These are phyloP conservation scores for Paecilomyces formosus DNA, from an alignment of 2,329 filamentous ascomycete genomes.

Conservation along the genomic window DNA sequence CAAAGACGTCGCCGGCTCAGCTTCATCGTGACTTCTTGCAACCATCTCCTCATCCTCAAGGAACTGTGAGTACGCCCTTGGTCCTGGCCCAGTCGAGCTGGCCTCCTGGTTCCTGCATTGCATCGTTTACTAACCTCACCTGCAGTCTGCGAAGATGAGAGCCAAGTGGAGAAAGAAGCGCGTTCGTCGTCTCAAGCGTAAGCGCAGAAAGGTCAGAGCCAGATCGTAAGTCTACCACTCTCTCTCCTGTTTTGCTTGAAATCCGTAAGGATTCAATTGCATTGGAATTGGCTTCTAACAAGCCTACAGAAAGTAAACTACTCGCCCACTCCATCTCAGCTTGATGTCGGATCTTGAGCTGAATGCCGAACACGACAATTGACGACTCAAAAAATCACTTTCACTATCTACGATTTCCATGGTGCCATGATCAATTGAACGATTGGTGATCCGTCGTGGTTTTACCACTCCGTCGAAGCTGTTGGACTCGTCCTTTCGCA, in stretches of 20 bases:
- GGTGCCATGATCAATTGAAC: neutral
- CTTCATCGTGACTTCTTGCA: slow-evolving; percentile 29
- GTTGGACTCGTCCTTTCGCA: neutral
- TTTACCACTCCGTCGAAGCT: neutral
- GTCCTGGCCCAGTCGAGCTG: neutral
- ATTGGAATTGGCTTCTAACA: neutral
- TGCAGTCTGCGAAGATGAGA: slow-evolving; percentile 56
- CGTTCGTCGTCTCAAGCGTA: slow-evolving; percentile 97
- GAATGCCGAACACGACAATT: slow-evolving; percentile 32
- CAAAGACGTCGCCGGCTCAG: slow-evolving; percentile 27
- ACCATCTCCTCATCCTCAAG: slow-evolving; percentile 40
- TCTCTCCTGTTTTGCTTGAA: neutral
- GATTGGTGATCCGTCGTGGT: neutral
- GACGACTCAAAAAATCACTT: slow-evolving; percentile 11
- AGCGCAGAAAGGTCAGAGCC: slow-evolving; percentile 99
- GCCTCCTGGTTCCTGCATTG: neutral
- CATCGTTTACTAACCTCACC: slow-evolving; percentile 7
- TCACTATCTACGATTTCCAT: slow-evolving; percentile 1
- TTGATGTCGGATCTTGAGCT: slow-evolving; percentile 28
- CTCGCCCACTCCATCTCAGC: slow-evolving; percentile 51
- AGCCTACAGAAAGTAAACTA: slow-evolving; percentile 57
- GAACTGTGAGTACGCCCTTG: slow-evolving; percentile 28
- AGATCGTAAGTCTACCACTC: slow-evolving; percentile 68
- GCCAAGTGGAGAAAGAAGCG: slow-evolving; percentile 99
- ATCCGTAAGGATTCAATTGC: slow-evolving; percentile 23